These are phyloP conservation scores for Trypanosomatidae sp. DNA, from an alignment of 208 protist species.

Conservation along the genomic window DNA sequence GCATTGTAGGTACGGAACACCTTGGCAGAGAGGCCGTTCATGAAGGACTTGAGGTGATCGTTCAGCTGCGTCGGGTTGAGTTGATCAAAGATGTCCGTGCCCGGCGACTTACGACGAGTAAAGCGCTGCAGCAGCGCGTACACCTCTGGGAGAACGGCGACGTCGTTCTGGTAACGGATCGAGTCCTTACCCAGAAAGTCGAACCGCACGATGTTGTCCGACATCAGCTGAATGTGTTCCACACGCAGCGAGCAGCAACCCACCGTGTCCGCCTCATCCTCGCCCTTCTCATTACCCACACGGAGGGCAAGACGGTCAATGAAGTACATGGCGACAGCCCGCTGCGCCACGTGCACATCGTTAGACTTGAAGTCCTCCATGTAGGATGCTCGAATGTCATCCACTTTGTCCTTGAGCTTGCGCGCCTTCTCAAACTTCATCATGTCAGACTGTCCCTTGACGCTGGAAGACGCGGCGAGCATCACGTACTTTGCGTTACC, in stretches of 20 bases:
- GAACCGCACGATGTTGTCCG: constrained; percentile 86
- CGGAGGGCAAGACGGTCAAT: constrained; percentile 99
- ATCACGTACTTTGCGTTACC: constrained; percentile 98
- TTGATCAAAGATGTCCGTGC: constrained; percentile 94
- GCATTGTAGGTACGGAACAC: constrained; percentile 99
- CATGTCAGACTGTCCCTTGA: constrained; percentile 97
- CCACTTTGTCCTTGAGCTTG: constrained; percentile 94
- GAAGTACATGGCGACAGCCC: constrained; percentile 97
- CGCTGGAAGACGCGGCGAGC: constrained; percentile 91
- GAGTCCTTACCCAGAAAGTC: constrained; percentile 99
- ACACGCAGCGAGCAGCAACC: constrained; percentile 98
- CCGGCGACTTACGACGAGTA: constrained; percentile 76
- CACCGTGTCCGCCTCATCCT: constrained; percentile 98
- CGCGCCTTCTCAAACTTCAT: constrained; percentile 98
- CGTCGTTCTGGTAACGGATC: constrained; percentile 95
- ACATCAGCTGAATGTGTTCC: constrained; percentile 94
- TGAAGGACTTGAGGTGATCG: constrained; percentile 96
- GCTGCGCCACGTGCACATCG: constrained; percentile 81
- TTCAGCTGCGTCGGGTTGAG: constrained; percentile 94
- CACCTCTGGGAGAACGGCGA: constrained; percentile 89
- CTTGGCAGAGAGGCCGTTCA: constrained; percentile 97
- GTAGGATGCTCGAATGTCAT: constrained; percentile 94
- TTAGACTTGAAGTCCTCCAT: constrained; percentile 77
- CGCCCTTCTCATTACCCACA: constrained; percentile 99
- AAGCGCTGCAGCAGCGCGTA: constrained; percentile 93